Evolutionary conservation across 495 filamentous ascomycete species (phyloP).

Genomic region (Neurospora pannonica): DNA sequence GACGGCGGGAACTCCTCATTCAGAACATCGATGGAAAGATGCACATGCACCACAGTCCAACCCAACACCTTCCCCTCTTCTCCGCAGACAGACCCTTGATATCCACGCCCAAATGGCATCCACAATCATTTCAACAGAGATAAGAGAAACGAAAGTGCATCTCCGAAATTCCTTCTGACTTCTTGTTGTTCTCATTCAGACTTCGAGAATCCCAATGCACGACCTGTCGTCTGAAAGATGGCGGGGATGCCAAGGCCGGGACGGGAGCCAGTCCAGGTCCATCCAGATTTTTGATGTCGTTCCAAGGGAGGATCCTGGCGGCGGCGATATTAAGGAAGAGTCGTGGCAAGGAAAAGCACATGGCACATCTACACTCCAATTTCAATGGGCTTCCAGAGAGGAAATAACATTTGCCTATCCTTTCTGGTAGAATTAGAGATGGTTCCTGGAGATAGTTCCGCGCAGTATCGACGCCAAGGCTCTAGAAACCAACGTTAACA

Average conservation of each 20-base stretch:
- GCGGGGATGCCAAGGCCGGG: neutral
- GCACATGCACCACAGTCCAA: neutral
- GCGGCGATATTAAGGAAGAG: neutral
- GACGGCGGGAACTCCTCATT: neutral
- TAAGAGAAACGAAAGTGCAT: neutral
- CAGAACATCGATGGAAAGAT: neutral
- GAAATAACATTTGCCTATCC: neutral
- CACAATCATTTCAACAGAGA: neutral
- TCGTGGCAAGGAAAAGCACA: neutral
- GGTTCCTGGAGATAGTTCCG: neutral
- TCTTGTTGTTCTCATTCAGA: neutral
- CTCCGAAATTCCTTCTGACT: neutral
- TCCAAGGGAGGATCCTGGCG: neutral
- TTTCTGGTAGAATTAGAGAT: neutral
- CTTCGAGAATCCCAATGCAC: neutral
- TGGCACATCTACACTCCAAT: neutral
- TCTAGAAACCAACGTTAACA: neutral
- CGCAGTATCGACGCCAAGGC: neutral
- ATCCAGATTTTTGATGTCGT: neutral
- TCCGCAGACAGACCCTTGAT: neutral
- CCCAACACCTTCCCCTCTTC: neutral
- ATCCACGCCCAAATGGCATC: neutral
- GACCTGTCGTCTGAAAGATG: neutral
- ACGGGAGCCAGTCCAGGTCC: neutral
- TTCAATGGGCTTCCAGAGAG: neutral